phyloP scores from a whole-genome alignment of 1,284 basidiomycete species.

The Gastroboletus turbinatus region DNA sequence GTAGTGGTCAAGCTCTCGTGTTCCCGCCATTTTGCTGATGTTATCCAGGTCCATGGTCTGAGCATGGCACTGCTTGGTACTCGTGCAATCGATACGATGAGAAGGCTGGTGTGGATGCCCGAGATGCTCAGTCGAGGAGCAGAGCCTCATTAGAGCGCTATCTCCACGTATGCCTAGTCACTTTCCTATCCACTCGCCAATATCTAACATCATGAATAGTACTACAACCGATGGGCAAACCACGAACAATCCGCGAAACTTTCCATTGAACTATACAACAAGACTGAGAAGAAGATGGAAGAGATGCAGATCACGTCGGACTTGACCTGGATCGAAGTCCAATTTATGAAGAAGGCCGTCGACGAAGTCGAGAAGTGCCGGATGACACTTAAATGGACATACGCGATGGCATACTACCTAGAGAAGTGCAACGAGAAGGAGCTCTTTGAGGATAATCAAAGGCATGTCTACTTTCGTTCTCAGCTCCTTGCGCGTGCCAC shows the following conservation, averaged over 20 bases:
- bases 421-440: slow-evolving; percentile 91
- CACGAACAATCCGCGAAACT: slow-evolving; percentile 98
- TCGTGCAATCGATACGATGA: slow-evolving; percentile 98
- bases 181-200: not conserved
- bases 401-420: slow-evolving; percentile 98
- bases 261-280: slow-evolving; percentile 87
- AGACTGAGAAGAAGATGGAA: slow-evolving; percentile 99
- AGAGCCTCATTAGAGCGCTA: slow-evolving; percentile 92
- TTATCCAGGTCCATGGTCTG: slow-evolving; percentile 83
- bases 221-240: slow-evolving; percentile 98
- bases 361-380: slow-evolving; percentile 89
- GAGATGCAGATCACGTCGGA: slow-evolving; percentile 93
- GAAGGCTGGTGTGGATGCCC: slow-evolving; percentile 84
- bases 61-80: slow-evolving; percentile 97
- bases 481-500: no score
- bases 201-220: slow-evolving; percentile 47
- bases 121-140: slow-evolving; percentile 87
- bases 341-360: slow-evolving; percentile 97
- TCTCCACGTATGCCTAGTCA: slow-evolving; percentile 72
- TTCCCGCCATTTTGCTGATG: not conserved
- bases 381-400: slow-evolving; percentile 98
- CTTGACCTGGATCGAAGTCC: slow-evolving; percentile 97
- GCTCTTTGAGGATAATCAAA: slow-evolving; percentile 96
- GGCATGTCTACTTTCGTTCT: slow-evolving; percentile 43
- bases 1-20: slow-evolving; percentile 33